Evolutionary conservation across 192 early-diverging fungal species (phyloP), one percentile per base, ranked within the genome.

Genomic region (Gigaspora rosea): DNA sequence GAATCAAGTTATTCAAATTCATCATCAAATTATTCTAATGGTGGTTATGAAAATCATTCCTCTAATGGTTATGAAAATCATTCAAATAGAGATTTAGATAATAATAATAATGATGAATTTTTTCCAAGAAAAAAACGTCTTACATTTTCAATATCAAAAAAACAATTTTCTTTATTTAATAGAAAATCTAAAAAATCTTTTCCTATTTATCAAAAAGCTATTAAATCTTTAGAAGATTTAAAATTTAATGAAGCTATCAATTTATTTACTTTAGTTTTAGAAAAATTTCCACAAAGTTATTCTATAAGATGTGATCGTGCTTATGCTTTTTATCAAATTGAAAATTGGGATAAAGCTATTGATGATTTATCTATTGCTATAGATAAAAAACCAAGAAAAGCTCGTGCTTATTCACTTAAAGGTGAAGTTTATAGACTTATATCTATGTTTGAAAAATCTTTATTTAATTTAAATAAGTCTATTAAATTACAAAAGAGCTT

Each of bases 261-360:
- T 36, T 65, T 46, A n/a, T 65, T 75, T 33, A 33, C 61, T 32
- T 16, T 50, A 48, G 59, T 64, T 27, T 50, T 75, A 22, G 48
- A 64, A 9, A 8, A 48, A 27, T 75, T 64, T 75, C 73, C 73
- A 3, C 18, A 75, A 33, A 75, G 73, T 64, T 62, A 64, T 64
- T 64, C 58, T 1, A 18, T 52, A 36, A 64, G 49, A 35, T 75
- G 73, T 75, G 73, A 75, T 75, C 32, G 73, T 49, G 73, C 73
- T 15, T 48, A 62, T 16, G 73, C 73, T 33, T 64, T 22, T 52
- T 36, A 36, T 18, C 41, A 49, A n/a, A 48, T 64, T 2, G 62
- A 48, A 48, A 20, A 75, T n/a, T 50, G 22, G n/a, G n/a, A 41
- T 35, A 32, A 20, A 64, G 59, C 73, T 12, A 64, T 18, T 4